Conservation (phyloP, 2,329 filamentous ascomycete genomes). For the Xylariaceae sp. region DNA sequence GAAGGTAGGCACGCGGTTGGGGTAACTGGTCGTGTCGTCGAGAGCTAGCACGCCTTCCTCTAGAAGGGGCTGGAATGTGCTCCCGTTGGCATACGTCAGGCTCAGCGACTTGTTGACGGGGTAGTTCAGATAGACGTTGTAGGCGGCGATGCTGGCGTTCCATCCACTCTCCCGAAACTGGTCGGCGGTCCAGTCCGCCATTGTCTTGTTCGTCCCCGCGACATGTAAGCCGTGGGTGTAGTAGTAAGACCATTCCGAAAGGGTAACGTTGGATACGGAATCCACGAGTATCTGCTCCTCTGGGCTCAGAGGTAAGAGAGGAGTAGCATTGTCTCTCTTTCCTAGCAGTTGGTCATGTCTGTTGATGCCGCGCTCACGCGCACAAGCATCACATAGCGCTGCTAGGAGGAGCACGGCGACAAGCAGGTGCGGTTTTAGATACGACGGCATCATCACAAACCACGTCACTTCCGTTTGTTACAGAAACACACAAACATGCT, state of each 20-base stretch:
- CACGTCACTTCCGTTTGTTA: no score
- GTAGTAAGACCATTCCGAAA: conserved; percentile 31
- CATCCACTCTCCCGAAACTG: conserved; percentile 26
- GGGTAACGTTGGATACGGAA: conserved; percentile 25
- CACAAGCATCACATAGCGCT: conserved; percentile 18
- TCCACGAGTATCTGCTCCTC: conserved; percentile 26
- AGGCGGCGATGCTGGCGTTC: conserved; percentile 26
- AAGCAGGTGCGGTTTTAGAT: conserved; percentile 6
- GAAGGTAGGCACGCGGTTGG: conserved; percentile 68
- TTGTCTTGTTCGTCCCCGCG: conserved; percentile 26
- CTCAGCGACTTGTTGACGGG: conserved; percentile 50
- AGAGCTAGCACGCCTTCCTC: conserved; percentile 68
- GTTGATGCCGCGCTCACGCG: conserved; percentile 18
- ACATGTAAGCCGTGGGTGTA: conserved; percentile 31
- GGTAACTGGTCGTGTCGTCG: conserved; percentile 66
- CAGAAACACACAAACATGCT: no score
- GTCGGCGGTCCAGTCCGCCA: conserved; percentile 31
- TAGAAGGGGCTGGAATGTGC: conserved; percentile 59
- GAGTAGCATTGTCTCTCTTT: conserved; percentile 21
- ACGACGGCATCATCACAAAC: conserved; percentile 7
- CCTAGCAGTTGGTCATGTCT: conserved; percentile 1
- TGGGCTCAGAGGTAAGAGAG: conserved; percentile 18
- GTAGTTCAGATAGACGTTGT: conserved; percentile 38
- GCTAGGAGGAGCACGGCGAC: conserved; percentile 7
- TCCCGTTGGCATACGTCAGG: conserved; percentile 33